Conservation (phyloP, 208 protist genomes). For the Strigomonas culicis region DNA sequence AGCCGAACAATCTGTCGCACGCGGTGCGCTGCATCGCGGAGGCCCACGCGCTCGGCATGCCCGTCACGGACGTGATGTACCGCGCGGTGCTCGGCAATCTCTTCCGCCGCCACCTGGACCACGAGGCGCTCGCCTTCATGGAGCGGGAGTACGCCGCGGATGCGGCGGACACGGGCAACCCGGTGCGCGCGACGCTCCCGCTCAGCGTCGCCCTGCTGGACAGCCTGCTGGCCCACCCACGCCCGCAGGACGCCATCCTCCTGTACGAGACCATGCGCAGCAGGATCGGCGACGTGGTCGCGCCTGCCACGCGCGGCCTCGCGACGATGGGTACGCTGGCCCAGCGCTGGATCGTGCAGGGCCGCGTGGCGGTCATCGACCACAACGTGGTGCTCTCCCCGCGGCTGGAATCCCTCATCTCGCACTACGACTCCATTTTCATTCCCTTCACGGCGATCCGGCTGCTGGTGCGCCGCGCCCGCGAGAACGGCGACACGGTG, state of each 20-base stretch:
- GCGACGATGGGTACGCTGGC: slow-evolving; percentile 46
- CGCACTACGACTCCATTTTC: slow-evolving; percentile 85
- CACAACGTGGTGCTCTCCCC: slow-evolving; percentile 81
- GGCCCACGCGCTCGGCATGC: slow-evolving; percentile 67
- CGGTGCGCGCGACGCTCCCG: slow-evolving; percentile 46
- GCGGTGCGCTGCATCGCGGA: slow-evolving; percentile 67
- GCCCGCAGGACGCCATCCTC: slow-evolving; percentile 56
- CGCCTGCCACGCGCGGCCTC: slow-evolving; percentile 50
- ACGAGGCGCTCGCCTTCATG: slow-evolving; percentile 74
- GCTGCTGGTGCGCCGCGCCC: slow-evolving; percentile 57
- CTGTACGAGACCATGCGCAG: slow-evolving; percentile 61
- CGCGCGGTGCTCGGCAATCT: slow-evolving; percentile 63
- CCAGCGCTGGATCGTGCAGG: slow-evolving; percentile 84
- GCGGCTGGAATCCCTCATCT: slow-evolving; percentile 69
- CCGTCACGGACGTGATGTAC: slow-evolving; percentile 81
- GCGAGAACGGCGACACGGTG: slow-evolving; percentile 38
- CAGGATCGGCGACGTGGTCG: slow-evolving; percentile 57
- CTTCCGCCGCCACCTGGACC: slow-evolving; percentile 52
- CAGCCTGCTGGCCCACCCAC: slow-evolving; percentile 57
- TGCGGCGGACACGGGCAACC: slow-evolving; percentile 39
- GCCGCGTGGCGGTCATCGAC: slow-evolving; percentile 84
- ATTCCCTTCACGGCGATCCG: slow-evolving; percentile 72
- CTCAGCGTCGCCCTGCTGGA: slow-evolving; percentile 74
- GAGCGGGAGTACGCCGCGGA: slow-evolving; percentile 56
- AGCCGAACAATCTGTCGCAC: slow-evolving; percentile 55